Evolutionary conservation across 2,329 filamentous ascomycete genomes (phyloP), one percentile per base, ranked within the genome.

Genomic region (Trichoderma polysporum): DNA sequence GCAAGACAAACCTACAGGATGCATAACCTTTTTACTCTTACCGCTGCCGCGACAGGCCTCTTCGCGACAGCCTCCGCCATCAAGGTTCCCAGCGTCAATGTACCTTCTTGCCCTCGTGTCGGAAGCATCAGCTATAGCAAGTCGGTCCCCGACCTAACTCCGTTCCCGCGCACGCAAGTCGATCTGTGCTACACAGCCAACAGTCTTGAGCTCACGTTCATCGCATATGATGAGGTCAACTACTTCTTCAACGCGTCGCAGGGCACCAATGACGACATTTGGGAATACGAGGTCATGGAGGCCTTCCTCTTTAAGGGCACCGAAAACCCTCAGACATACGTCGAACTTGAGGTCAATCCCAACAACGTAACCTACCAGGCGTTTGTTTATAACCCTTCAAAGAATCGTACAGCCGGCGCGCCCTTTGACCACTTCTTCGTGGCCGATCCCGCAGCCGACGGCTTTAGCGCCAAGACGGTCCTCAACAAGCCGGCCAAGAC

Each of bases 261-360:
- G 53, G 76, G 72, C 62, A 83, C 77, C 50, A 84, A 85, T 68
- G 81, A 79, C 57, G 76, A 79, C 52, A 81, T 85, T 58, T 85
- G 79, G 76, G 70, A 78, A 62, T 84, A 84, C 71, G 81, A 84
- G 69, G 82, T 84, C 39, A 82, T 85, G 79, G 83, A 84, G 70
- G 78, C 79, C 12, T 85, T 85, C 70, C 78, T 85, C 69, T 76
- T 80, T 71, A 77, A 73, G 37, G 83, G 83, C 61, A 79, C 75
- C 68, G 76, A 77, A 45, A 80, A 84, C 71, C 83, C 83, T 0
- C 76, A 80, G 73, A 82, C 78, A 1, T 85, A 85, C 71, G 75
- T 85, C 67, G 83, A 85, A 74, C 82, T 83, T 70, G 83, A 85
- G 72, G 78, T 85, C 49, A 83, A 74, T 71, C 83, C 83, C 58